Percentiles rank a stretch among this genome's conserved stretches.
These are phyloP conservation scores for Xylariales sp. DNA, from an alignment of 2,329 filamentous ascomycete species.

Conservation along the genomic window DNA sequence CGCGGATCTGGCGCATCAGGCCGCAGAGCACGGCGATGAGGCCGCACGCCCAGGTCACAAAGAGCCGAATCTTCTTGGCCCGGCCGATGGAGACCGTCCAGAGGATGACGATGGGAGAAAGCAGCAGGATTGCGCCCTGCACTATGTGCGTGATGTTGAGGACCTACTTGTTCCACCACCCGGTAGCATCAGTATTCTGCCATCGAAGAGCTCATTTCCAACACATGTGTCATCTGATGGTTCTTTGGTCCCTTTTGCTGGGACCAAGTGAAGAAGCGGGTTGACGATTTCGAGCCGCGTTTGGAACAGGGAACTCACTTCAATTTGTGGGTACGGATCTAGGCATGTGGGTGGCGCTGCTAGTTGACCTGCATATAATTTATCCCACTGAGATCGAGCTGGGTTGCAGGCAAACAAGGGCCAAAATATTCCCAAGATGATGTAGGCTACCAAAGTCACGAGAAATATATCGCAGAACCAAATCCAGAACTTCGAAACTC, in stretches of 20 bases:
- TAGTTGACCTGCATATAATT: constrained; percentile 16
- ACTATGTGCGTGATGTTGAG: constrained; percentile 26
- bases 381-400: constrained; percentile 20
- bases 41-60: constrained; percentile 26
- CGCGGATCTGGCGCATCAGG: constrained; percentile 21
- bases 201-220: too few species aligned
- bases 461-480: constrained; percentile 26
- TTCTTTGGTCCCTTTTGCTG: too few species aligned
- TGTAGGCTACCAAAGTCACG: constrained; percentile 19
- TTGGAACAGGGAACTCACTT: too few species aligned
- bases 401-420: constrained; percentile 23
- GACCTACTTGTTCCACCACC: too few species aligned
- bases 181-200: too few species aligned
- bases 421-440: constrained; percentile 24
- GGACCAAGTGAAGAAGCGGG: too few species aligned
- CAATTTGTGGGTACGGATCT: constrained; percentile 12
- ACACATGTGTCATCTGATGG: too few species aligned
- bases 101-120: constrained; percentile 27
- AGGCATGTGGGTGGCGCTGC: constrained; percentile 15
- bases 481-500: constrained; percentile 22
- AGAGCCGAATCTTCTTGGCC: constrained; percentile 24
- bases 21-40: constrained; percentile 24
- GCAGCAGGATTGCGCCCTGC: constrained; percentile 27
- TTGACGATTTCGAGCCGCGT: too few species aligned
- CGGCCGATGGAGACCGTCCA: constrained; percentile 26